These are phyloP conservation scores for Fusarium kyushuense DNA, from an alignment of 2,329 filamentous ascomycete genomes.

Conservation along the genomic window DNA sequence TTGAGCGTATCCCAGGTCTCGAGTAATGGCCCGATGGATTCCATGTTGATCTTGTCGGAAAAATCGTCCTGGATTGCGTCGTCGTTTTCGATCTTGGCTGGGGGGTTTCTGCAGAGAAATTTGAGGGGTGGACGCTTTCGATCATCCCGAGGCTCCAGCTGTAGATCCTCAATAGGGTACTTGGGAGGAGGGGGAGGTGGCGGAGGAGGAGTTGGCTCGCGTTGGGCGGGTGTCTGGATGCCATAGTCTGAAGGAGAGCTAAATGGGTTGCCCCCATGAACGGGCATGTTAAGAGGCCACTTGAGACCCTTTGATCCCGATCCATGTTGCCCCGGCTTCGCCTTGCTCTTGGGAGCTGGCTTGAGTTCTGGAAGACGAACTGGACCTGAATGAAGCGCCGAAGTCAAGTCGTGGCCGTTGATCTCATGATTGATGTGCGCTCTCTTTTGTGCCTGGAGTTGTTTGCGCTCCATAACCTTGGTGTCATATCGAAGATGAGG, in stretches of 20 bases:
- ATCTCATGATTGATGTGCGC: constrained; percentile 60
- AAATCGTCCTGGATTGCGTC: constrained; percentile 28
- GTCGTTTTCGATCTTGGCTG: constrained; percentile 60
- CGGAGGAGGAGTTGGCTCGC: constrained; percentile 64
- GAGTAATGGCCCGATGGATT: constrained; percentile 84
- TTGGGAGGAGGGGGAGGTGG: constrained; percentile 83
- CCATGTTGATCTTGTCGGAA: constrained; percentile 74
- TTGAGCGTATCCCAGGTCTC: constrained; percentile 98
- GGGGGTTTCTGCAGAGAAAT: constrained; percentile 77
- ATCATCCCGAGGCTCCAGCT: constrained; percentile 77
- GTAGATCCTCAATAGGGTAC: constrained; percentile 95
- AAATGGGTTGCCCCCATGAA: constrained; percentile 60
- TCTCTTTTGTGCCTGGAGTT: constrained; percentile 74
- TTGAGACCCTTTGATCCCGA: constrained; percentile 59
- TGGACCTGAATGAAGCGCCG: constrained; percentile 57
- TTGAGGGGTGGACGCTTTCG: constrained; percentile 79
- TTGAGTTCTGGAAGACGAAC: constrained; percentile 78
- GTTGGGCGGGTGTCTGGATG: constrained; percentile 47
- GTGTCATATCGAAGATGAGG: constrained; percentile 84
- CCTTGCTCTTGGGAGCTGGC: constrained; percentile 77
- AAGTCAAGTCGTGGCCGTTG: constrained; percentile 55
- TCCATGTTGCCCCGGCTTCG: constrained; percentile 59
- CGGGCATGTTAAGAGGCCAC: constrained; percentile 50
- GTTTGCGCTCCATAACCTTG: constrained; percentile 81
- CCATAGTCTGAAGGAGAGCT: constrained; percentile 60